Evolutionary conservation across 306 rosid genomes (phyloP).

Genomic region (Lupinus albus): DNA sequence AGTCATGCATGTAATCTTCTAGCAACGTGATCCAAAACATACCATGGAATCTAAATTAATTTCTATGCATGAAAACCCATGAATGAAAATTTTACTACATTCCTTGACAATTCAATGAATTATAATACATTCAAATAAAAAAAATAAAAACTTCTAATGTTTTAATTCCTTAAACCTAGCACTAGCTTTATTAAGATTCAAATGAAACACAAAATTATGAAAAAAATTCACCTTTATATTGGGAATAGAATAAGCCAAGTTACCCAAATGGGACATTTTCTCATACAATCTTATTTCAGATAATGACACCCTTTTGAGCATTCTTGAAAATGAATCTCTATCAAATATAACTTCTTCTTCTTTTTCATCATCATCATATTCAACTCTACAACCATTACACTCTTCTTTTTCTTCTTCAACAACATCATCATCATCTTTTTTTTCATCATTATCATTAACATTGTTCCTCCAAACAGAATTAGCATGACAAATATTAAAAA

Average conservation of each 20-base stretch:
- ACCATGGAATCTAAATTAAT: background rate
- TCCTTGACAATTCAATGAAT: too few relatives aligned
- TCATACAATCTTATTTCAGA: conserved; percentile 65
- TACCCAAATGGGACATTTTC: conserved; percentile 66
- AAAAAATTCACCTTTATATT: conserved; percentile 55
- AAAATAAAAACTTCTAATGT: too few relatives aligned
- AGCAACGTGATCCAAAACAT: background rate
- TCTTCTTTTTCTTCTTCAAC: conserved; percentile 27
- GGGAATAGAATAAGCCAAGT: conserved; percentile 66
- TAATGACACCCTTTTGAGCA: conserved; percentile 71
- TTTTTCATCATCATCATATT: conserved; percentile 28
- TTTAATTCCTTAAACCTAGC: too few relatives aligned
- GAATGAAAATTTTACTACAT: too few relatives aligned
- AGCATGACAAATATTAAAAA: conserved; percentile 52
- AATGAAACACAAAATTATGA: background rate
- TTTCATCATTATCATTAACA: background rate
- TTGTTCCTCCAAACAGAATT: conserved; percentile 49
- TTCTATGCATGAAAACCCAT: too few relatives aligned
- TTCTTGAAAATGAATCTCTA: conserved; percentile 61
- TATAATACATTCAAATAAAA: too few relatives aligned
- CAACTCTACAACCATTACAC: conserved; percentile 50
- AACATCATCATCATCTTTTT: conserved; percentile 25
- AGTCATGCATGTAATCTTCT: background rate
- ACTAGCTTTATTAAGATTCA: too few relatives aligned
- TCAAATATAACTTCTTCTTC: conserved; percentile 51